A percentile compares a stretch with the other conserved stretches of the same genome.
Conservation (phyloP, 371 early-diverging fungal species). For the Actinomortierella ambigua region DNA sequence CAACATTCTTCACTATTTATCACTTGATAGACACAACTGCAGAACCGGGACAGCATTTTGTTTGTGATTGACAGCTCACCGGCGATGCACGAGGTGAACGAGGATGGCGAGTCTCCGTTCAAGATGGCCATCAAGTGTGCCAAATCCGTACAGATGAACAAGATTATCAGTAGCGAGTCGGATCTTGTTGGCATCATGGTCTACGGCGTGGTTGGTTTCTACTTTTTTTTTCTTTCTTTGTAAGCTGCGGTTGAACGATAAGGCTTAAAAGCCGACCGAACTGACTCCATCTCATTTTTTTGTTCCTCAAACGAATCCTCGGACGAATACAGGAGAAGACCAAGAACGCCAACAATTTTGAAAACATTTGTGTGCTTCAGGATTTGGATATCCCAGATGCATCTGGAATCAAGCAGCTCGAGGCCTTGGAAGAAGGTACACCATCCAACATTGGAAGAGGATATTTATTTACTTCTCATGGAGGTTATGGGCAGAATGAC, state of each 20-base stretch:
- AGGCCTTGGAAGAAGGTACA: conserved; percentile 58
- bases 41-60: conserved; percentile 59
- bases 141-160: conserved; percentile 53
- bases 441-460: conserved; percentile 2
- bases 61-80: conserved; percentile 71
- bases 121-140: conserved; percentile 54
- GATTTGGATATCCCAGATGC: conserved; percentile 68
- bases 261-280: too few species aligned
- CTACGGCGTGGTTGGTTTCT: conserved; percentile 62
- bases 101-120: conserved; percentile 54
- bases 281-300: neutral
- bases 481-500: too few species aligned
- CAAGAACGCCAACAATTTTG: conserved; percentile 55
- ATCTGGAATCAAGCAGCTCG: conserved; percentile 62
- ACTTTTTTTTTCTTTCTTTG: conserved; percentile 1
- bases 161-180: conserved; percentile 58
- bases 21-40: conserved; percentile 24
- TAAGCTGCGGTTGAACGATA: conserved; percentile 5
- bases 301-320: too few species aligned
- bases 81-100: conserved; percentile 55
- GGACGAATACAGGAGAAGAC: conserved; percentile 29
- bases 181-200: conserved; percentile 70
- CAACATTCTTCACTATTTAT: neutral
- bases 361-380: conserved; percentile 64
- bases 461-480: neutral